Evolutionary conservation across 2,329 filamentous ascomycete species (phyloP), one percentile per base, ranked within the genome.

Genomic region (Fusarium sp.): DNA sequence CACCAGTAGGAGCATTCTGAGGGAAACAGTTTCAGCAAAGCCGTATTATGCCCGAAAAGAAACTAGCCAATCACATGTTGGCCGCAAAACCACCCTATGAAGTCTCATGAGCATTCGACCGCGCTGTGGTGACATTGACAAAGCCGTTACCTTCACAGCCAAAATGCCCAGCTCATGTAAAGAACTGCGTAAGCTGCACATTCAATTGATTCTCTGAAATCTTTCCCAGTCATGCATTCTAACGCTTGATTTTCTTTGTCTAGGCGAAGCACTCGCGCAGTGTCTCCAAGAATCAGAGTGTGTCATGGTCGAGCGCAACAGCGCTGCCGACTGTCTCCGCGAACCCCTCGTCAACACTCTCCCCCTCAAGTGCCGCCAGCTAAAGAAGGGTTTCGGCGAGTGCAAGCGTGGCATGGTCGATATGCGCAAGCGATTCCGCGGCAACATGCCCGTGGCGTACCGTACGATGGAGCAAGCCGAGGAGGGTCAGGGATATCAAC

Each of bases 221-320:
- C 13, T n/a, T 18, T 58, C 24, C 58, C 25, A 20, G 24, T 55
- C 20, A 20, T 45, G 12, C 20, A 29, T 55, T 58, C 20, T 27
- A 49, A 51, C 34, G 54, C 54, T 47, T 41, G 46, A 47, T 48
- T 32, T 18, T 15, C 24, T 38, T 65, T 55, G 16, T 40, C 24
- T 80, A 98, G 95, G 95, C 82, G 91, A 92, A 69, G 96, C 96
- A 22, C 89, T 99, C 77, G 96, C 96, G 69, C 87, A 93, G 85
- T 99, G 96, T 84, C 93, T 99, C 72, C 94, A 98, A 81, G 90
- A 97, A 81, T 97, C 93, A 76, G 95, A 98, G 81, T 99, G 96
- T 82, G 92, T 99, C 76, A 94, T 98, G 90, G 87, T 97, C 63
- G 87, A 98, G 67, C 94, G 94, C 62, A 91, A 98, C 84, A 88